Conservation (phyloP, 1,139 yeast species). For the Sugiyamaella castrensis region DNA sequence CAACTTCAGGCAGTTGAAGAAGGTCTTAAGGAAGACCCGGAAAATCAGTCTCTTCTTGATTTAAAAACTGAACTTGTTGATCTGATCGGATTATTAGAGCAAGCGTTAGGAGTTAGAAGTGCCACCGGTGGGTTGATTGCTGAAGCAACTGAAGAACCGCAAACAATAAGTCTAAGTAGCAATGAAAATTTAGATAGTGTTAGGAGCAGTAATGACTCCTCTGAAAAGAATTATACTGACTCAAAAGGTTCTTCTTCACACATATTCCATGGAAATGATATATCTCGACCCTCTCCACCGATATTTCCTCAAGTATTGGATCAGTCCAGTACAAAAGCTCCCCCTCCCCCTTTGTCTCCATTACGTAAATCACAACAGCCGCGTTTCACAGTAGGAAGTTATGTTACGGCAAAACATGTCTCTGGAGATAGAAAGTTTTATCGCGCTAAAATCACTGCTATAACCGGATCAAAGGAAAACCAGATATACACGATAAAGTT, state of each 20-base stretch:
- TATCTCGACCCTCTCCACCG: background rate
- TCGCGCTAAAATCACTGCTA: conserved; percentile 31
- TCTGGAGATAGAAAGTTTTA: conserved; percentile 33
- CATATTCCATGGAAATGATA: too few relatives aligned
- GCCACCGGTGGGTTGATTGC: too few relatives aligned
- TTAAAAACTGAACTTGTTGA: conserved; percentile 37
- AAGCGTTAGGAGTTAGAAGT: conserved; percentile 17
- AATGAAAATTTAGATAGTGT: background rate
- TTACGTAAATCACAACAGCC: background rate
- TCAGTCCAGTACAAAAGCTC: background rate
- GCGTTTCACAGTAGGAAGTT: conserved; percentile 26
- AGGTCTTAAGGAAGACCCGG: conserved; percentile 33
- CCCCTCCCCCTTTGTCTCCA: conserved; percentile 1
- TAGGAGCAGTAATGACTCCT: too few relatives aligned
- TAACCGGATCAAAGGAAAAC: conserved; percentile 32
- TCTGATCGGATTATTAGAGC: conserved; percentile 32
- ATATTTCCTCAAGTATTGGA: background rate
- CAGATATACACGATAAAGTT: conserved; percentile 34
- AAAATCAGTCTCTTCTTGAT: conserved; percentile 32
- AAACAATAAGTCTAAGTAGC: conserved; percentile 8
- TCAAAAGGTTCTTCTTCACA: too few relatives aligned
- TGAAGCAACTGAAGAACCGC: conserved; percentile 1
- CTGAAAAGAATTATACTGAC: too few relatives aligned
- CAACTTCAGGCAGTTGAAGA: conserved; percentile 37
- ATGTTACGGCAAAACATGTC: conserved; percentile 31